Conservation (phyloP, 192 early-diverging fungal species). For the Rhizophlyctis rosea region DNA sequence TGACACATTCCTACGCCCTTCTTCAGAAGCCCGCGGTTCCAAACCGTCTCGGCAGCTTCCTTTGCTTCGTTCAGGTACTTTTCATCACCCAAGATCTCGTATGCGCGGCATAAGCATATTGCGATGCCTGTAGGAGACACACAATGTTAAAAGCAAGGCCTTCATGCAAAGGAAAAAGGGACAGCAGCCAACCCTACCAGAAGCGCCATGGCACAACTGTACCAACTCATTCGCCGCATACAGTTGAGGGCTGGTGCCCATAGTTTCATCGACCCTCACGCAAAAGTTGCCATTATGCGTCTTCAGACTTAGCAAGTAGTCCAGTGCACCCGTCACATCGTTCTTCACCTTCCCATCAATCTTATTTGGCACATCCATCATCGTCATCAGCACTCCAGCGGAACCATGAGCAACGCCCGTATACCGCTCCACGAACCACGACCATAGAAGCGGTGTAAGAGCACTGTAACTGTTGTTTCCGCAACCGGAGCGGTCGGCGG, state of each 20-base stretch:
- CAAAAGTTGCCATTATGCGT: slow-evolving; percentile 14
- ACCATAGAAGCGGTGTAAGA: slow-evolving; percentile 12
- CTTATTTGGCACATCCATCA: slow-evolving; percentile 1
- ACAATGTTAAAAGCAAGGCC: too few relatives aligned
- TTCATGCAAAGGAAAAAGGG: too few relatives aligned
- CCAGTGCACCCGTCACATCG: neutral
- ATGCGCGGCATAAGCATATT: slow-evolving; percentile 11
- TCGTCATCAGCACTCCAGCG: slow-evolving; percentile 5
- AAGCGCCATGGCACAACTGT: slow-evolving; percentile 22
- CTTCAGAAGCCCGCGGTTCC: slow-evolving; percentile 21
- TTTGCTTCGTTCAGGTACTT: slow-evolving; percentile 8
- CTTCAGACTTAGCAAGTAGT: neutral
- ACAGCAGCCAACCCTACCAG: slow-evolving; percentile 14
- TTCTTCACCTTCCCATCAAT: slow-evolving; percentile 5
- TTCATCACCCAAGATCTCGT: slow-evolving; percentile 14
- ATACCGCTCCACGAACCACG: slow-evolving; percentile 24
- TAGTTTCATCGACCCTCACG: slow-evolving; percentile 14
- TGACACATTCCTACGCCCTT: slow-evolving; percentile 29
- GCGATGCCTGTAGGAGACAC: slow-evolving; percentile 7
- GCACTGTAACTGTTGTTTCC: neutral
- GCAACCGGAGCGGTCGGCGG: slow-evolving; percentile 1
- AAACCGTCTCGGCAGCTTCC: slow-evolving; percentile 13
- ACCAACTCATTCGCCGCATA: slow-evolving; percentile 3
- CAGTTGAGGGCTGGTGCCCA: neutral
- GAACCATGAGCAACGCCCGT: slow-evolving; percentile 27